phyloP scores from a whole-genome alignment of 805 yeast genomes.

The Nakazawaea molendinolei region DNA sequence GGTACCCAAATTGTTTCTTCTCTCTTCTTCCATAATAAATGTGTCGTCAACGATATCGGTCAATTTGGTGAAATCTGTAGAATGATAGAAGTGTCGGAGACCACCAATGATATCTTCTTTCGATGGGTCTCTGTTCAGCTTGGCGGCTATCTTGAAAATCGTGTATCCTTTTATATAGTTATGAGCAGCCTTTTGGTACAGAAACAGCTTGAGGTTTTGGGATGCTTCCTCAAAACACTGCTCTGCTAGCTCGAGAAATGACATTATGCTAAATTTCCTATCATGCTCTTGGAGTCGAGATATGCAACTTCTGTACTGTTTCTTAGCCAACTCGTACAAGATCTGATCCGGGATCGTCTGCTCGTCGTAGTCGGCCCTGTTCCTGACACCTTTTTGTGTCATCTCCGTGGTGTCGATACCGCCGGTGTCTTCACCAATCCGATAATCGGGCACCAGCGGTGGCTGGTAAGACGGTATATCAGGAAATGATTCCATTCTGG shows the following conservation, averaged over 20 bases:
- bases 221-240: constrained; percentile 1
- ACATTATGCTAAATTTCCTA: constrained; percentile 1
- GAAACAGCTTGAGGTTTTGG: neutral
- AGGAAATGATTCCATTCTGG: constrained; percentile 3
- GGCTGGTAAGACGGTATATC: constrained; percentile 1
- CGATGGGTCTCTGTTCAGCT: constrained; percentile 8
- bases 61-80: constrained; percentile 1
- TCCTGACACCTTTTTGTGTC: neutral
- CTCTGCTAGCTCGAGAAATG: constrained; percentile 7
- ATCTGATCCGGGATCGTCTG: constrained; percentile 5
- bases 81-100: constrained; percentile 2
- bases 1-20: neutral
- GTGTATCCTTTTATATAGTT: constrained; percentile 6
- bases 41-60: constrained; percentile 9
- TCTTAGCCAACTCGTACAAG: constrained; percentile 3
- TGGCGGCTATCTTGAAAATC: constrained; percentile 6
- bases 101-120: constrained; percentile 6
- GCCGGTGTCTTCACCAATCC: neutral
- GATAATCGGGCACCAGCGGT: constrained; percentile 2
- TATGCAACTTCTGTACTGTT: neutral
- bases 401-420: neutral
- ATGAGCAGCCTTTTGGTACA: constrained; percentile 5
- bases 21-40: no score
- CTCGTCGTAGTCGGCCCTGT: neutral
- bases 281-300: neutral